These are phyloP conservation scores for Colletotrichum sp. DNA, from an alignment of 2,329 filamentous ascomycete genomes.

Conservation along the genomic window DNA sequence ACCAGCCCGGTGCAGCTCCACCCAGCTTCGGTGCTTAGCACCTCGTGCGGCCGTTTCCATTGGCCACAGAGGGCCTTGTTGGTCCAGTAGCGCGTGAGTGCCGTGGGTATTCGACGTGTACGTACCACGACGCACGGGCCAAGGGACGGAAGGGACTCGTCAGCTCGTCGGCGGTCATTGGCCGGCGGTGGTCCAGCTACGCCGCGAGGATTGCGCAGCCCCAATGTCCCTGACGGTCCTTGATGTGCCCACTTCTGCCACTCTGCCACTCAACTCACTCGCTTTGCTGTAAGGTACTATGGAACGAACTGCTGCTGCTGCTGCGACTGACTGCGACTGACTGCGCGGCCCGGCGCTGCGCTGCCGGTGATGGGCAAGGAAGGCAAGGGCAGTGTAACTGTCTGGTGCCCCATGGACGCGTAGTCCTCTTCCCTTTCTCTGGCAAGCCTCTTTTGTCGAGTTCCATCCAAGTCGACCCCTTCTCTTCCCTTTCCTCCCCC, in stretches of 20 bases:
- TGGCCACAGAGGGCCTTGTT: background rate
- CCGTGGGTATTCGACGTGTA: background rate
- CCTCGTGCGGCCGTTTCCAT: background rate
- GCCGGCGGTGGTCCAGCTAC: background rate
- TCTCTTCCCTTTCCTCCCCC: background rate
- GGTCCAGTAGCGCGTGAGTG: background rate
- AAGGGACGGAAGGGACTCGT: conserved; percentile 34
- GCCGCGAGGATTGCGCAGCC: conserved; percentile 14
- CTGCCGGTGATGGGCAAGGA: background rate
- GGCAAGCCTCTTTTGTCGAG: background rate
- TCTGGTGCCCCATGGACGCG: background rate
- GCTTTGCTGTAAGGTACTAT: background rate
- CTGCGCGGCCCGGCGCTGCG: background rate
- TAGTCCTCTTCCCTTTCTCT: background rate
- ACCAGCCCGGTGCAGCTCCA: background rate
- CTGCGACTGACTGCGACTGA: background rate
- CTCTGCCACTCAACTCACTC: background rate
- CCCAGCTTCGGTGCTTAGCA: background rate
- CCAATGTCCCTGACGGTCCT: background rate
- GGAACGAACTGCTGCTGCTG: background rate
- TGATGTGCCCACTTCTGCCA: background rate
- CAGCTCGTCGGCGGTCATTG: conserved; percentile 37
- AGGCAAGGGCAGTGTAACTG: background rate
- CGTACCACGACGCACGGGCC: background rate
- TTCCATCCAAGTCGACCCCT: background rate